phyloP scores from a whole-genome alignment of 2,329 filamentous ascomycete species.

The Tolypocladium sp. region DNA sequence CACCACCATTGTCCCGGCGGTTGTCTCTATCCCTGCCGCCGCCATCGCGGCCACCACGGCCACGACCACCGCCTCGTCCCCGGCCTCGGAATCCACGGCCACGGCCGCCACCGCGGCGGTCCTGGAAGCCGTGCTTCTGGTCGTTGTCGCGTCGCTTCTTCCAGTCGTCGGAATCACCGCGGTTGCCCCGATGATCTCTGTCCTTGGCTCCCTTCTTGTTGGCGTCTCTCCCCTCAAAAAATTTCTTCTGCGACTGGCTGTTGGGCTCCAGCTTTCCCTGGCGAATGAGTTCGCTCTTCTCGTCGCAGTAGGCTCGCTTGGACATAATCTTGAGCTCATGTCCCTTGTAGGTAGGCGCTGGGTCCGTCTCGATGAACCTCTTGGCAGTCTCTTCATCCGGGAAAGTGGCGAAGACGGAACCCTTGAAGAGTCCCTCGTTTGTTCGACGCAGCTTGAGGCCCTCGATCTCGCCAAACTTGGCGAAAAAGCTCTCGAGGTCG shows the following conservation, averaged over 20 bases:
- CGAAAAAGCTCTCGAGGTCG: constrained; percentile 88
- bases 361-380: constrained; percentile 70
- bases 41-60: constrained; percentile 24
- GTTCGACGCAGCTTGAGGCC: constrained; percentile 79
- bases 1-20: constrained; percentile 8
- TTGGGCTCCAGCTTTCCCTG: constrained; percentile 59
- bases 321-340: constrained; percentile 72
- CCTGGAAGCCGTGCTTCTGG: constrained; percentile 49
- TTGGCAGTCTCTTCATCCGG: constrained; percentile 66
- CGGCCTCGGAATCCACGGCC: constrained; percentile 29
- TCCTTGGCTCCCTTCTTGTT: constrained; percentile 21
- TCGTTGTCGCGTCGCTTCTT: constrained; percentile 55
- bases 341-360: constrained; percentile 76
- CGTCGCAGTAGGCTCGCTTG: constrained; percentile 80
- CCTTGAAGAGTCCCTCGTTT: constrained; percentile 73
- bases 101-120: constrained; percentile 33
- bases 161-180: constrained; percentile 46
- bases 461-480: constrained; percentile 68
- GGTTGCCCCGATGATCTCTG: constrained; percentile 26
- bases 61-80: constrained; percentile 30
- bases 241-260: constrained; percentile 28
- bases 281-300: constrained; percentile 64
- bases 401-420: constrained; percentile 94
- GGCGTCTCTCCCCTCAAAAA: constrained; percentile 38
- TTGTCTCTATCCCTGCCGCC: constrained; percentile 22